A percentile compares a stretch with the other conserved stretches of the same genome.
Evolutionary conservation across 345 rosid species (phyloP).

Genomic region (Pistacia atlantica): DNA sequence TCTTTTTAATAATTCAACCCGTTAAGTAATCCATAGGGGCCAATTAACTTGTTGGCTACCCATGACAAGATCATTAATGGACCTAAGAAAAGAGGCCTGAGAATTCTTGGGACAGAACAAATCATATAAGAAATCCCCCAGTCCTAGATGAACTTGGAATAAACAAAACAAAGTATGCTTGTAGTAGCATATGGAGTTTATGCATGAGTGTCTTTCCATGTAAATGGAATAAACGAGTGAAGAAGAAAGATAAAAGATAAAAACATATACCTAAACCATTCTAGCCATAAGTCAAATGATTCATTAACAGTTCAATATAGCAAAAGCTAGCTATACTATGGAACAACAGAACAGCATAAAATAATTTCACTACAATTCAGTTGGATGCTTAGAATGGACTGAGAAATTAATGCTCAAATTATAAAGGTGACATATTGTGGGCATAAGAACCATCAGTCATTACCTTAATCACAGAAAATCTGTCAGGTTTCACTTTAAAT

Average conservation of each 20-base stretch:
- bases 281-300: neutral
- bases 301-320: neutral
- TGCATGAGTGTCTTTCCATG: neutral
- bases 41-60: neutral
- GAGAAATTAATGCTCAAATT: neutral
- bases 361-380: too few relatives aligned
- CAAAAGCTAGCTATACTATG: neutral
- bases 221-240: neutral
- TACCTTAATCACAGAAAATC: constrained; percentile 92
- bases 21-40: neutral
- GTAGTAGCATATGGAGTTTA: neutral
- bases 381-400: neutral
- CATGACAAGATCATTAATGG: neutral
- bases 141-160: neutral
- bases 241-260: neutral
- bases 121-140: neutral
- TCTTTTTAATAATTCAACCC: neutral
- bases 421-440: neutral
- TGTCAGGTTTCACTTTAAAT: constrained; percentile 76
- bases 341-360: neutral
- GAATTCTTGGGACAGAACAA: neutral
- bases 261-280: neutral
- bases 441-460: neutral
- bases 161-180: neutral
- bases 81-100: neutral